Base-by-base conservation (phyloP, 2,329 filamentous ascomycete genomes). In the Aspergillus spinulosporus region DNA sequence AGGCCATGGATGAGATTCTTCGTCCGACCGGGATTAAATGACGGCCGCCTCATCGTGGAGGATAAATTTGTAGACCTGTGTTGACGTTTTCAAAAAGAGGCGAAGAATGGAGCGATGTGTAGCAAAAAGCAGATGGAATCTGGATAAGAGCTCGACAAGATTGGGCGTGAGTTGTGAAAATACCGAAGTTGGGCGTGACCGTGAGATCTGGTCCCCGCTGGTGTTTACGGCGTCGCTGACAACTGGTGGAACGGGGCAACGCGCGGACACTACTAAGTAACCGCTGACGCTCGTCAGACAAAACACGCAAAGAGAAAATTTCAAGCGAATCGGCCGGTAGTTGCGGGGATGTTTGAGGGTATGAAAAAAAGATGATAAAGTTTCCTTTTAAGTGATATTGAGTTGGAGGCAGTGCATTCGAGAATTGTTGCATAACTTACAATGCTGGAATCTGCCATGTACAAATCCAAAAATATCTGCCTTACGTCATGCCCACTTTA, bases 1-100 rank as follows among this genome's bases (percentile, higher is more conserved):
- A 77, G 66, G 43, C 75, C 75, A 68, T 87, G 84, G 39, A 82
- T 68, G 42, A 76, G 72, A 44, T 80, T 80, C 70, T 86, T 87
- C 64, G 77, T 78, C 66, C 81, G 79, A 61, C 83, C 81, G 31
- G 82, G 73, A 62, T 79, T 74, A 44, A 76, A 74, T 50, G 71
- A 72, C 14, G 67, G 63, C 40, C 64, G 62, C 50, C 54, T 65
- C 68, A 73, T 69, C 37, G 58, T 49, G 34, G 7, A 11, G 6
- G 34, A 12, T 11, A 37, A 11, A 11, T 37, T 37, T 12, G 34
- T 11, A 37, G 34, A 37, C n/a, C 34, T 37, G 8, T 9, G n/a
- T 37, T 37, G 31, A 34, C 7, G 34, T 37, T 37, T 36, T 29
- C 49, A 39, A 9, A 21, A 9, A 44, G 26, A 6, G 31, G 29